Base-by-base conservation (phyloP, 1,284 basidiomycete species). In the Polyporus tsugae region DNA sequence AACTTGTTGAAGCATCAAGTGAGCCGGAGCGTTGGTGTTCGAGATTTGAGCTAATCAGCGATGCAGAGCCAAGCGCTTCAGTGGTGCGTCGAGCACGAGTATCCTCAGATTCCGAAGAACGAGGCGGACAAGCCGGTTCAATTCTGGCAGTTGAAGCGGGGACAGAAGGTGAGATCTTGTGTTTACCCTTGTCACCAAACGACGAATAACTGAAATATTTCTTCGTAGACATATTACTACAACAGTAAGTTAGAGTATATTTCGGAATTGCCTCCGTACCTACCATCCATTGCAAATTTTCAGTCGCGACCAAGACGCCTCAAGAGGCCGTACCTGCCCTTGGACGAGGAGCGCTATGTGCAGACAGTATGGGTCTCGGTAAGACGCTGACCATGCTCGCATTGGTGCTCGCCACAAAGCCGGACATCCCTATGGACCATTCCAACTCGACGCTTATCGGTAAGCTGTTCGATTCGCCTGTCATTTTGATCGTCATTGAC, bases 351-450 rank as follows among this genome's bases (percentile, higher is more conserved):
- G 95, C 94, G 1, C 84, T 97, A 60, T 89, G 94, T 66, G 95
- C 93, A 0, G 96, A 97, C 79, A 93, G 93, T 46, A 97, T 97
- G 95, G 95, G 95, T 69, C 76, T 89, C 68, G 95, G 95, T 0
- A 96, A 96, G 84, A 96, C 95, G 0, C 81, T 96, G 35, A 94
- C 92, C 0, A 94, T 94, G 85, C 81, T 96, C 22, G 83, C 92
- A 1, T 83, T 96, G 7, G 86, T 95, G 38, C 78, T 95, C 55
- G 90, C 91, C 13, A 96, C 93, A 7, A 92, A 90, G 78, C 77
- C 82, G 11, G 92, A 95, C 66, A 77, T 86, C 29, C 84, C 87
- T 2, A 72, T 77, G 1, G 85, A 83, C n/a, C 88, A 83, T 75
- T 90, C 87, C 52, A 88, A 87, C 46, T 80, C 87, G 11, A 95